Conservation (phyloP, 345 rosid species). For the Odontarrhena argentea region DNA sequence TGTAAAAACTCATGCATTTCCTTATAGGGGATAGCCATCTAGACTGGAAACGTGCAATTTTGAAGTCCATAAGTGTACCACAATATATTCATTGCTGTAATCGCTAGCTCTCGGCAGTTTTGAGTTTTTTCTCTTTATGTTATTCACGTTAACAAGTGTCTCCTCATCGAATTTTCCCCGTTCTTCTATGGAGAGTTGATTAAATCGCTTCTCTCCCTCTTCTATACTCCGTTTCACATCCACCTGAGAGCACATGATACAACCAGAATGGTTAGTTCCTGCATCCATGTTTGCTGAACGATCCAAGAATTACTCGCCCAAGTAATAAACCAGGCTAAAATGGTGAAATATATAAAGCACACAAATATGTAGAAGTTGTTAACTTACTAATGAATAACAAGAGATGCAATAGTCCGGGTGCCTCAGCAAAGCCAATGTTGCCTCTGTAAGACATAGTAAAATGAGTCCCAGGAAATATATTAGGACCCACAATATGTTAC, state of each 20-base stretch:
- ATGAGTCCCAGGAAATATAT: neutral
- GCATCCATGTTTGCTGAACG: slow-evolving; percentile 12
- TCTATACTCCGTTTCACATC: slow-evolving; percentile 75
- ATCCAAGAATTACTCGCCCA: slow-evolving; percentile 7
- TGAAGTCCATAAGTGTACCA: slow-evolving; percentile 53
- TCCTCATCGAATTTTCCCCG: slow-evolving; percentile 93
- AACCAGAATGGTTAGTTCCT: slow-evolving; percentile 16
- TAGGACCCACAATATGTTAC: neutral
- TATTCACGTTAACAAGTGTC: slow-evolving; percentile 89
- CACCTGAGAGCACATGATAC: slow-evolving; percentile 48
- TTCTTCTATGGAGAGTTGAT: slow-evolving; percentile 94
- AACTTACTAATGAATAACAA: slow-evolving; percentile 85
- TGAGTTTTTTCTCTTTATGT: slow-evolving; percentile 68
- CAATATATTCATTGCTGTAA: slow-evolving; percentile 83
- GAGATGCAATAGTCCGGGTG: slow-evolving; percentile 98
- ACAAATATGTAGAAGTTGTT: neutral
- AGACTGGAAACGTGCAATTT: neutral
- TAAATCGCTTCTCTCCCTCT: slow-evolving; percentile 85
- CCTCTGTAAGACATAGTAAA: slow-evolving; percentile 58
- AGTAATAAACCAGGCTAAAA: slow-evolving; percentile 2
- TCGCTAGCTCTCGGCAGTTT: slow-evolving; percentile 57
- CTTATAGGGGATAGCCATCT: neutral
- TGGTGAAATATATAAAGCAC: slow-evolving; percentile 1
- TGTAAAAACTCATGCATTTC: neutral
- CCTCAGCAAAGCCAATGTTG: slow-evolving; percentile 83